phyloP scores from a whole-genome alignment of 108 stramenopile genomes.

The Poteriospumella lacustris region DNA sequence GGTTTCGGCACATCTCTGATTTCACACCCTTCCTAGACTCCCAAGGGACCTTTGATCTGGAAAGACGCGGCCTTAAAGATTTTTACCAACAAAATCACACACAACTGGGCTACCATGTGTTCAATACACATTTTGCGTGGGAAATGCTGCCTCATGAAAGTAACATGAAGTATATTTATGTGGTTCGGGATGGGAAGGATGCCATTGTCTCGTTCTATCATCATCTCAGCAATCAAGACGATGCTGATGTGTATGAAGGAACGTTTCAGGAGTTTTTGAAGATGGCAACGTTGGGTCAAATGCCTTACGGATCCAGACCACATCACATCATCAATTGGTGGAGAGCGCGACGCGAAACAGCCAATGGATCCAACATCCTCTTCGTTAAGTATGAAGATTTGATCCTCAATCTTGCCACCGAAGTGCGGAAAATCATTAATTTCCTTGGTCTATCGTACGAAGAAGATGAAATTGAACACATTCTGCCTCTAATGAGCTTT shows the following conservation, averaged over 20 bases:
- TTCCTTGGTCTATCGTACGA: not conserved
- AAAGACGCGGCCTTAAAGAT: not conserved
- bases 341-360: not conserved
- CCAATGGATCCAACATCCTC: not conserved
- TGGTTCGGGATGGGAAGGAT: constrained; percentile 57
- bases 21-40: constrained; percentile 67
- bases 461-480: not conserved
- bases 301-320: constrained; percentile 8
- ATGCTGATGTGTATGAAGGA: constrained; percentile 3
- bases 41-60: constrained; percentile 54
- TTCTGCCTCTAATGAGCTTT: not conserved
- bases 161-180: constrained; percentile 48
- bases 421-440: not conserved
- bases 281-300: too few relatives aligned
- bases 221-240: constrained; percentile 60
- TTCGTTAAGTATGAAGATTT: constrained; percentile 28
- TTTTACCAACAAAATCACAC: constrained; percentile 36
- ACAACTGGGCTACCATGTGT: constrained; percentile 47
- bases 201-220: constrained; percentile 61
- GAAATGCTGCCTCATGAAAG: constrained; percentile 55
- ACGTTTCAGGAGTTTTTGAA: not conserved
- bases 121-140: constrained; percentile 66
- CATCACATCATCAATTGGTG: constrained; percentile 4
- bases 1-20: constrained; percentile 54
- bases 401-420: not conserved